A percentile compares a stretch with the other conserved stretches of the same genome.
phyloP scores from a whole-genome alignment of 2,329 filamentous ascomycete species.

The Fusarium dlaminii region DNA sequence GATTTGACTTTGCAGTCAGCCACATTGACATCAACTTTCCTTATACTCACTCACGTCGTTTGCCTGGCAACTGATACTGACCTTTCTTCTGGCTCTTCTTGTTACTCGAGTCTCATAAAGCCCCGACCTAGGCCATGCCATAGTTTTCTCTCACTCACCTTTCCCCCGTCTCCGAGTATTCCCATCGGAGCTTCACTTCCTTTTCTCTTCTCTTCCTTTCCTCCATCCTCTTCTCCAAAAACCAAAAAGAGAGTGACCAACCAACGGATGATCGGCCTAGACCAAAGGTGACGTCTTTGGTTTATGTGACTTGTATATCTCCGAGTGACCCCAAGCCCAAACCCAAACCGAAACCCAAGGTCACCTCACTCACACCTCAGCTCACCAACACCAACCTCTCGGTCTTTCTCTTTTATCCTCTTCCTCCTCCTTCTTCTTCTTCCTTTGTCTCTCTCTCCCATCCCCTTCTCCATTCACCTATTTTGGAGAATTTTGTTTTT shows the following conservation, averaged over 20 bases:
- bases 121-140: background rate
- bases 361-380: slow-evolving; percentile 39
- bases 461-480: background rate
- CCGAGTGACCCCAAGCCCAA: slow-evolving; percentile 24
- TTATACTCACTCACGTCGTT: background rate
- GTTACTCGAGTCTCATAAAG: slow-evolving; percentile 6
- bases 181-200: background rate
- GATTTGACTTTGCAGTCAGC: slow-evolving; percentile 21
- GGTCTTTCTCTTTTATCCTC: slow-evolving; percentile 6
- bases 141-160: background rate
- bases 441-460: background rate
- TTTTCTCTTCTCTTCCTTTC: background rate
- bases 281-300: slow-evolving; percentile 37
- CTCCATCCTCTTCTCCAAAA: background rate
- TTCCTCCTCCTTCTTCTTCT: slow-evolving; percentile 9
- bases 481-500: slow-evolving; percentile 6
- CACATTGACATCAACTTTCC: slow-evolving; percentile 29
- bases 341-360: background rate
- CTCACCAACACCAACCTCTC: slow-evolving; percentile 18
- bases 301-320: slow-evolving; percentile 25
- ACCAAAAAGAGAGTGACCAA: background rate
- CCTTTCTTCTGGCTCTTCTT: background rate
- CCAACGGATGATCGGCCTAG: slow-evolving; percentile 31
- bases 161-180: background rate
- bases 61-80: slow-evolving; percentile 14